Percentiles rank a stretch among this genome's conserved stretches.
Evolutionary conservation across 371 early-diverging fungal species (phyloP).

Genomic region (Actinomucor elegans): DNA sequence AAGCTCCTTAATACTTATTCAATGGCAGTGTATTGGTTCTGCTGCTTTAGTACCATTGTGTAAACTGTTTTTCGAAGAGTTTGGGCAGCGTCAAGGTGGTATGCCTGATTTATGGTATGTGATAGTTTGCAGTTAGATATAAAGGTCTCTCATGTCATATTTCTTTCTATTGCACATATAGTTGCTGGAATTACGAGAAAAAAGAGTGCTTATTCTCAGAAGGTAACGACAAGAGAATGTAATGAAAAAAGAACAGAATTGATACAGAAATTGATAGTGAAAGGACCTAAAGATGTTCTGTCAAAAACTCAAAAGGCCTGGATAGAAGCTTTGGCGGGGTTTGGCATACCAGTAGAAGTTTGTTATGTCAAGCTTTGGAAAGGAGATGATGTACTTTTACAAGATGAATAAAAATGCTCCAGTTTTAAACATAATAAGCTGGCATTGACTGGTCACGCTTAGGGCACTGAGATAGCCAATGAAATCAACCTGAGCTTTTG

Average conservation of each 20-base stretch:
- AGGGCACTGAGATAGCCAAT: too few relatives aligned
- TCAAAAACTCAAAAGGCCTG: constrained; percentile 76
- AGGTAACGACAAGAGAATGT: too few relatives aligned
- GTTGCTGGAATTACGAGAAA: constrained; percentile 63
- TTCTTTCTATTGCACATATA: too few relatives aligned
- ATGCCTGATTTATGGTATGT: constrained; percentile 72
- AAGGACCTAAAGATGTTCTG: constrained; percentile 74
- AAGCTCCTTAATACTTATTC: neutral
- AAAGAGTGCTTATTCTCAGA: constrained; percentile 66
- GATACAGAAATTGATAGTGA: constrained; percentile 57
- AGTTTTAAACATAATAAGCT: too few relatives aligned
- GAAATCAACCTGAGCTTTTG: too few relatives aligned
- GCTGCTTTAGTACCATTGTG: constrained; percentile 55
- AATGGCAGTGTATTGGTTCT: constrained; percentile 69
- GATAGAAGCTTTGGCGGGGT: constrained; percentile 62
- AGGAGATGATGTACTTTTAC: constrained; percentile 43
- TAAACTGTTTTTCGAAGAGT: constrained; percentile 62
- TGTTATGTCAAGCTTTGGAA: constrained; percentile 61
- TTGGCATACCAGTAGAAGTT: constrained; percentile 63
- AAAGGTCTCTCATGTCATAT: too few relatives aligned
- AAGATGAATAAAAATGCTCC: too few relatives aligned
- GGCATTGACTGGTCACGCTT: too few relatives aligned
- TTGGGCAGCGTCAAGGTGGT: constrained; percentile 62
- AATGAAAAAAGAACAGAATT: neutral
- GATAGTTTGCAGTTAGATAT: neutral